Evolutionary conservation across 495 filamentous ascomycete species (phyloP).

Genomic region (Xylaria sp.): DNA sequence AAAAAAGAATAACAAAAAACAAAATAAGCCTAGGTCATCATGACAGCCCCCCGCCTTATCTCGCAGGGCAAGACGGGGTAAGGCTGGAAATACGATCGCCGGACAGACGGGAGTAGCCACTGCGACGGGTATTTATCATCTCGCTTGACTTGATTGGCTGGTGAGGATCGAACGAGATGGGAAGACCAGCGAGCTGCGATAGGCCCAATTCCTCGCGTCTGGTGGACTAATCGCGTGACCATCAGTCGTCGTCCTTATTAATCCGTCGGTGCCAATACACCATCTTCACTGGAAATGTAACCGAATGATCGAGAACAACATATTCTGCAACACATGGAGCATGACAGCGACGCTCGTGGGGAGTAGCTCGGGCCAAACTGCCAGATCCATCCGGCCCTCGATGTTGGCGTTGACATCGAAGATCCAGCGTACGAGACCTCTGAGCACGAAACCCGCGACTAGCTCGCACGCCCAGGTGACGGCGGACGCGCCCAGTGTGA

Average conservation of each 20-base stretch:
- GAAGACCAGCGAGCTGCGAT: slow-evolving; percentile 1
- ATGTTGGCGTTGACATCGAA: slow-evolving; percentile 64
- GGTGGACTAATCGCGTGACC: slow-evolving; percentile 8
- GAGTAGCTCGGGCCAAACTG: slow-evolving; percentile 66
- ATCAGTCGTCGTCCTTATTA: slow-evolving; percentile 19
- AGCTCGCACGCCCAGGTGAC: slow-evolving; percentile 70
- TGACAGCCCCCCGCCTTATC: not conserved
- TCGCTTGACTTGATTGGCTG: slow-evolving; percentile 15
- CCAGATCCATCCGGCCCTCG: slow-evolving; percentile 65
- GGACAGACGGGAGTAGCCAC: not conserved
- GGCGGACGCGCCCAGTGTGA: slow-evolving; percentile 65
- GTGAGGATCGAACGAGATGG: slow-evolving; percentile 24
- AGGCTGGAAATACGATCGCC: slow-evolving; percentile 5
- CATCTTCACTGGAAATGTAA: slow-evolving; percentile 57
- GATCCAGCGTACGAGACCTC: slow-evolving; percentile 58
- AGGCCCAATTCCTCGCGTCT: slow-evolving; percentile 8
- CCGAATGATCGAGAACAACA: slow-evolving; percentile 69
- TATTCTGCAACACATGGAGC: slow-evolving; percentile 71
- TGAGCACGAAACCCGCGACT: slow-evolving; percentile 61
- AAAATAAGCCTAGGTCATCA: slow-evolving; percentile 32
- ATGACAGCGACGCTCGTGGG: slow-evolving; percentile 66
- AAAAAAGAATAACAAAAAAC: slow-evolving; percentile 30
- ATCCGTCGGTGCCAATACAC: slow-evolving; percentile 5
- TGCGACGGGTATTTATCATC: not conserved
- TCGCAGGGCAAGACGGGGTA: not conserved